Evolutionary conservation across 768 basidiomycete species (phyloP).

Genomic region (Termitomyces sp.): DNA sequence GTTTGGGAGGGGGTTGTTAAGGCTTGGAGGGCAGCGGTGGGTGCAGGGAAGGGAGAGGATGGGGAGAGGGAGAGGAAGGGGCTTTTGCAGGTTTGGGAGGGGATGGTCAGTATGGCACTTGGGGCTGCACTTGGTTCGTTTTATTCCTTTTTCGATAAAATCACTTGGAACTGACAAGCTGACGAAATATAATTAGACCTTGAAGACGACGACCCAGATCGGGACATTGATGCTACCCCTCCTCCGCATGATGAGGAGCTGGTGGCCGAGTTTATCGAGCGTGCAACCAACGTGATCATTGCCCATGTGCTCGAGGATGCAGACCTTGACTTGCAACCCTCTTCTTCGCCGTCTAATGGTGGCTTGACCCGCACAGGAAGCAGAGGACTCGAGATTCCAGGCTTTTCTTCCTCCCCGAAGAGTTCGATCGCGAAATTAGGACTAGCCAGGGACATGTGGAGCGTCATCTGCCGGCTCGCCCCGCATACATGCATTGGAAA

Average conservation of each 20-base stretch:
- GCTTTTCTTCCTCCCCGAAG: constrained; percentile 6
- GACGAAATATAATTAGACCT: constrained; percentile 5
- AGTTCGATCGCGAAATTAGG: constrained; percentile 46
- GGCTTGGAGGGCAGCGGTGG: constrained; percentile 18
- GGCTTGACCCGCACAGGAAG: constrained; percentile 15
- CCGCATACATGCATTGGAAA: constrained; percentile 38
- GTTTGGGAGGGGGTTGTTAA: constrained; percentile 22
- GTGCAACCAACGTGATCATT: constrained; percentile 41
- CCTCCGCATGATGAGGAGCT: constrained; percentile 32
- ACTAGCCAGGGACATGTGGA: constrained; percentile 61
- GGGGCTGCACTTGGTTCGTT: constrained; percentile 43
- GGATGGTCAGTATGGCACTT: constrained; percentile 51
- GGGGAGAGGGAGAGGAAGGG: constrained; percentile 13
- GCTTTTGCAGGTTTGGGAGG: constrained; percentile 53
- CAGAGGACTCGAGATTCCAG: constrained; percentile 14
- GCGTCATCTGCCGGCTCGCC: constrained; percentile 39
- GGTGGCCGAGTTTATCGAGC: constrained; percentile 36
- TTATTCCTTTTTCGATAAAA: neutral
- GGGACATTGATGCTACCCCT: constrained; percentile 25
- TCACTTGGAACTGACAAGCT: neutral
- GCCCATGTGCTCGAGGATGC: constrained; percentile 45
- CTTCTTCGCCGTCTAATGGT: constrained; percentile 17
- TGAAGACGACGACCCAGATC: constrained; percentile 47
- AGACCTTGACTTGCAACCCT: constrained; percentile 36
- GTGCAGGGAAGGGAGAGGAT: constrained; percentile 6